phyloP scores from a whole-genome alignment of 257 asterid species.

The Solanum etuberosum region DNA sequence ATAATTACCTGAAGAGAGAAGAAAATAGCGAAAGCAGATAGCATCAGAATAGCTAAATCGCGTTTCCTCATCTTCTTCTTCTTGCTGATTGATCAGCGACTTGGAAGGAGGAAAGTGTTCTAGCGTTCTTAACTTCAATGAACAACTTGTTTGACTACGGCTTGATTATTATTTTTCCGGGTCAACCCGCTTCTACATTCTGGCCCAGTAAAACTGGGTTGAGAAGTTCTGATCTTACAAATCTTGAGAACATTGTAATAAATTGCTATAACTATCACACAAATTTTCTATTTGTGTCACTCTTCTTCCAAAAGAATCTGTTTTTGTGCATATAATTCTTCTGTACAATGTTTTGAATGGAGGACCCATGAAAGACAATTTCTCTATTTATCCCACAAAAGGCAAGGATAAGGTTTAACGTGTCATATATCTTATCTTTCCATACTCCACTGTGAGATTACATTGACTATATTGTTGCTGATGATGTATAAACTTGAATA shows the following conservation, averaged over 20 bases:
- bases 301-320: not conserved
- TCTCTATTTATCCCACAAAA: not conserved
- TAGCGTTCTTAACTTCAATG: not conserved
- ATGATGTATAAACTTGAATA: not conserved
- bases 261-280: not conserved
- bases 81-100: not conserved
- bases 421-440: too few species aligned
- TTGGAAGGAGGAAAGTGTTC: not conserved
- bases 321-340: not conserved
- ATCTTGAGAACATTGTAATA: not conserved
- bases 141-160: not conserved
- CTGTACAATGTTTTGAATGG: not conserved
- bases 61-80: conserved; percentile 69
- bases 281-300: not conserved
- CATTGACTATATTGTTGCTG: not conserved
- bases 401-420: not conserved
- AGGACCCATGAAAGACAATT: not conserved
- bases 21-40: conserved; percentile 96
- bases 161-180: not conserved
- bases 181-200: not conserved
- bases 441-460: not conserved
- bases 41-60: conserved; percentile 86
- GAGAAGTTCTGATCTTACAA: not conserved
- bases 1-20: conserved; percentile 80
- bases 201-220: not conserved